Evolutionary conservation across 2,329 filamentous ascomycete species (phyloP).

Genomic region (Fusarium penzigii): DNA sequence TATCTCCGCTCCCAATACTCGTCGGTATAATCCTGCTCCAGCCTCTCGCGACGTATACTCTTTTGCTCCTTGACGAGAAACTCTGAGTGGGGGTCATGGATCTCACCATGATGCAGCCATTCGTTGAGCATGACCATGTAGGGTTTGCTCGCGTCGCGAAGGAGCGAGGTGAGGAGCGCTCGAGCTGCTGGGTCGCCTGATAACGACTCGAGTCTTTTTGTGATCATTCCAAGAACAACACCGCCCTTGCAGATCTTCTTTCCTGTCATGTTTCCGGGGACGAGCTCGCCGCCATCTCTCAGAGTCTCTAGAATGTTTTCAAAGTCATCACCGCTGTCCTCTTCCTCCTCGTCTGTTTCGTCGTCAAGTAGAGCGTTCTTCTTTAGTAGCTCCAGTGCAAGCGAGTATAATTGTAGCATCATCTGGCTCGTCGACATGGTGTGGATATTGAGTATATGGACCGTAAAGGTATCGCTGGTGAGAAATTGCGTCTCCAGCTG

Average conservation of each 20-base stretch:
- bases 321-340: conserved; percentile 78
- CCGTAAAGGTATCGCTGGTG: conserved; percentile 83
- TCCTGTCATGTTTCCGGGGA: conserved; percentile 74
- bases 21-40: conserved; percentile 97
- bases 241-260: conserved; percentile 98
- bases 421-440: conserved; percentile 89
- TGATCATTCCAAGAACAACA: conserved; percentile 85
- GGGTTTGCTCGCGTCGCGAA: conserved; percentile 86
- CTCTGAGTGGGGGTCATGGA: conserved; percentile 90
- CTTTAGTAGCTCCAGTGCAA: conserved; percentile 85
- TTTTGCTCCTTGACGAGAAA: conserved; percentile 96
- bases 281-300: conserved; percentile 80
- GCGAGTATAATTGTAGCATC: conserved; percentile 83
- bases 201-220: conserved; percentile 81
- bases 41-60: conserved; percentile 84
- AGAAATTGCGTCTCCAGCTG: conserved; percentile 93
- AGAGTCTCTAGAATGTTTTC: conserved; percentile 92
- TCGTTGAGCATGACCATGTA: conserved; percentile 99
- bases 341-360: conserved; percentile 69
- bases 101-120: conserved; percentile 95
- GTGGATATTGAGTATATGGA: conserved; percentile 91
- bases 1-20: conserved; percentile 99
- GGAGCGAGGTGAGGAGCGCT: conserved; percentile 74
- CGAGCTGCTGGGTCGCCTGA: conserved; percentile 90
- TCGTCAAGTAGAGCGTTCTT: conserved; percentile 87